Evolutionary conservation across 2,329 filamentous ascomycete genomes (phyloP).

Genomic region (Calonectria honghensis): DNA sequence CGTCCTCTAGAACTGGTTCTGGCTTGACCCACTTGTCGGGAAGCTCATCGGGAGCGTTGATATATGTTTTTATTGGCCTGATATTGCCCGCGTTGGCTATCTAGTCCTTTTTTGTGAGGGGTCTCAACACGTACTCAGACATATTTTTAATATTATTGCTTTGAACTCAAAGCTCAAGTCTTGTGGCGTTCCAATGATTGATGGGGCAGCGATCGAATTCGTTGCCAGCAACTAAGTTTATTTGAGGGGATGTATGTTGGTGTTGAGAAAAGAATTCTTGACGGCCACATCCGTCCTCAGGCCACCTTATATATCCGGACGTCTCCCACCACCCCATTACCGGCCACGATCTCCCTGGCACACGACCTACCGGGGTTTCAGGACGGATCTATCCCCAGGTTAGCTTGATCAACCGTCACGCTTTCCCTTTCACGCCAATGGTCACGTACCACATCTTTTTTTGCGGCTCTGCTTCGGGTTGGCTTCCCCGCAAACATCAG

Average conservation of each 20-base stretch:
- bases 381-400: constrained; percentile 36
- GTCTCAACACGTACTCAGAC: constrained; percentile 18
- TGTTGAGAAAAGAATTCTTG: constrained; percentile 17
- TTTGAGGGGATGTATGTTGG: not conserved
- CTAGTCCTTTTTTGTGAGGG: not conserved
- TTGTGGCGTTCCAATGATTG: not conserved
- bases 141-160: constrained; percentile 22
- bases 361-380: constrained; percentile 35
- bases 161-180: not conserved
- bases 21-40: constrained; percentile 39
- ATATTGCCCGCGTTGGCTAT: constrained; percentile 36
- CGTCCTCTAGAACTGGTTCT: constrained; percentile 6
- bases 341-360: constrained; percentile 34
- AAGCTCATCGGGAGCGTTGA: constrained; percentile 36
- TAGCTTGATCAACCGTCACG: constrained; percentile 44
- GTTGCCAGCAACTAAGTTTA: not conserved
- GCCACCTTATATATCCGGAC: constrained; percentile 34
- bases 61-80: constrained; percentile 33
- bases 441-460: constrained; percentile 53
- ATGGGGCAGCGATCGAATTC: not conserved
- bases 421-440: constrained; percentile 51
- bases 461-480: constrained; percentile 51
- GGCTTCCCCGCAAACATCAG: constrained; percentile 27
- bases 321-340: not conserved
- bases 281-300: constrained; percentile 9